Evolutionary conservation across 441 rosid genomes (phyloP), one percentile per base, ranked within the genome.

Genomic region (Populus trichocarpa): DNA sequence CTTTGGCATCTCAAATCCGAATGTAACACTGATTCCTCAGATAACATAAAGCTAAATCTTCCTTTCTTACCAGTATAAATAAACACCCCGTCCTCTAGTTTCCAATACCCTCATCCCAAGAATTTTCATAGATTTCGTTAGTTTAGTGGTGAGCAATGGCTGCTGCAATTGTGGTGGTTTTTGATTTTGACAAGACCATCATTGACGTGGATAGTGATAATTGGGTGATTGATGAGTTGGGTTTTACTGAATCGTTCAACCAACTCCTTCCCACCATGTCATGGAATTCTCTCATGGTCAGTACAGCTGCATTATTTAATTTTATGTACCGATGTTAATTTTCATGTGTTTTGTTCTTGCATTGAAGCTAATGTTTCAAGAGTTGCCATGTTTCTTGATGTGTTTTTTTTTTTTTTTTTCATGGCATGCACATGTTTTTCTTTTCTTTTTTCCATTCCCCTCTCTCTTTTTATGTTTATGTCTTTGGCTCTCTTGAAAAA

Each of bases 191-290:
- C 80, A 88, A 92, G 85, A 92, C 97, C 2, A 92, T 91, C 75
- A 82, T 92, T 74, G 97, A 92, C 16, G 85, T 85, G 3, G 97
- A 91, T 50, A 90, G 97, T 23, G 97, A 93, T 69, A 91, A 91
- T 22, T 93, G 92, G 89, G 94, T 91, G 8, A 57, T 93, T 1
- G 96, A 91, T 74, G 91, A 81, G 64, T 77, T 93, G 78, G 94
- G 94, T n/a, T 85, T 84, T 53, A 87, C 90, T 13, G 90, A 84
- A 12, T 77, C 84, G 86, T 93, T 89, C 85, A 77, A 90, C n/a
- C 82, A 88, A 75, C 97, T 93, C 72, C 94, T 90, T 32, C 90
- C 90, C 4, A 88, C 94, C 71, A 90, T 91, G 94, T 91, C 97
- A 23, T 93, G 92, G 92, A 93, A 93, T 78, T 79, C 92, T 69